phyloP scores from a whole-genome alignment of 1,139 yeast species.

The Candida labiduridarum region DNA sequence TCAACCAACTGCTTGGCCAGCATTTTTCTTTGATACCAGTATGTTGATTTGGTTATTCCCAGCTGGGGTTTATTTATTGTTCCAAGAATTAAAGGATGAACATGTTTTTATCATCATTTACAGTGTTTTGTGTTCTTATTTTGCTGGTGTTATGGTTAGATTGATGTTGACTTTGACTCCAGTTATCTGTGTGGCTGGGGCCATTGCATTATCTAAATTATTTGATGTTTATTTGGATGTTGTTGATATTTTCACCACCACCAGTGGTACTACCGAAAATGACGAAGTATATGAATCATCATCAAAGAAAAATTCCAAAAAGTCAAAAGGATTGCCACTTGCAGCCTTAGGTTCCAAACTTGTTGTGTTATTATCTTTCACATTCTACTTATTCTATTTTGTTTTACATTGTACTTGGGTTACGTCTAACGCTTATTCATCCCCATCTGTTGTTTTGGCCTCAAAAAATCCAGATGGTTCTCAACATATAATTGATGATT shows the following conservation, averaged over 20 bases:
- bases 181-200: constrained; percentile 86
- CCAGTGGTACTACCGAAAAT: constrained; percentile 9
- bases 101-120: constrained; percentile 92
- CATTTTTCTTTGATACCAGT: constrained; percentile 92
- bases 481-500: constrained; percentile 86
- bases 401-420: constrained; percentile 98
- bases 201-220: constrained; percentile 81
- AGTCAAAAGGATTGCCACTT: constrained; percentile 24
- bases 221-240: constrained; percentile 83
- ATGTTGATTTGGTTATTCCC: constrained; percentile 98
- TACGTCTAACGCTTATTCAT: constrained; percentile 91
- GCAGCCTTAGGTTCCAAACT: constrained; percentile 55
- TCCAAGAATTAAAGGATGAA: constrained; percentile 88
- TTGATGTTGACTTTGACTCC: constrained; percentile 97
- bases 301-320: constrained; percentile 12
- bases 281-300: constrained; percentile 14
- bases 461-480: constrained; percentile 85
- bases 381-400: constrained; percentile 75
- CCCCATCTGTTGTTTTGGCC: constrained; percentile 96
- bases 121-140: constrained; percentile 89
- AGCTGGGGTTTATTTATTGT: constrained; percentile 88
- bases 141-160: constrained; percentile 99
- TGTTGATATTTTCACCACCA: constrained; percentile 41
- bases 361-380: constrained; percentile 69
- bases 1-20: constrained; percentile 99